These are phyloP conservation scores for Niebla homalea DNA, from an alignment of 495 filamentous ascomycete species.

Conservation along the genomic window DNA sequence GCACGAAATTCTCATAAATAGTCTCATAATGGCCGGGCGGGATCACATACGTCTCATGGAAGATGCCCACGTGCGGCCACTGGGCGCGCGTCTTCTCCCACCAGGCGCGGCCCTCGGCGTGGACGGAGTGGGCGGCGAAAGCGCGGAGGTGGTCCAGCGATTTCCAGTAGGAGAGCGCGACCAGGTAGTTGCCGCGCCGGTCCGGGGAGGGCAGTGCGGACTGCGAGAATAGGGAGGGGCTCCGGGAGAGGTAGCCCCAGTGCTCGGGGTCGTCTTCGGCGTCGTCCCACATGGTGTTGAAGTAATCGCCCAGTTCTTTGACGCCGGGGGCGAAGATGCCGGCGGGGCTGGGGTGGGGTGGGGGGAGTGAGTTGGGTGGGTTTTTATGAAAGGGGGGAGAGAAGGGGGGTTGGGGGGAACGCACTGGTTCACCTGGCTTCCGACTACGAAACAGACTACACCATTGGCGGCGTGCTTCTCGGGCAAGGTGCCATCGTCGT, in stretches of 20 bases:
- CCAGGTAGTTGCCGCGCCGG: slow-evolving; percentile 5
- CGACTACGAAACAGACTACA: slow-evolving; percentile 31
- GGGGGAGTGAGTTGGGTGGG: too few species aligned
- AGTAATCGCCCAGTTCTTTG: slow-evolving; percentile 16
- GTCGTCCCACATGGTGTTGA: slow-evolving; percentile 18
- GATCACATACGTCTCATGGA: slow-evolving; percentile 35
- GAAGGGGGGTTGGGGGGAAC: background rate
- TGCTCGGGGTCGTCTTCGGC: slow-evolving; percentile 15
- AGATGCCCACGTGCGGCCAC: slow-evolving; percentile 32
- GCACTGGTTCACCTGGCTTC: slow-evolving; percentile 28
- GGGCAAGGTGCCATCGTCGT: slow-evolving; percentile 22
- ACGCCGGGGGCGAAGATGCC: slow-evolving; percentile 23
- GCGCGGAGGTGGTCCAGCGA: slow-evolving; percentile 31
- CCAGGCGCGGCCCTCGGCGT: slow-evolving; percentile 36
- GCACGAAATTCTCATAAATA: slow-evolving; percentile 26
- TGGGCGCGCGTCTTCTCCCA: slow-evolving; percentile 24
- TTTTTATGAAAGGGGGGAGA: too few species aligned
- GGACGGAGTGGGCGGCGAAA: slow-evolving; percentile 35
- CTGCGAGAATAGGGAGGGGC: background rate
- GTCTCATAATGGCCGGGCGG: slow-evolving; percentile 30
- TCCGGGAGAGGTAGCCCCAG: slow-evolving; percentile 20
- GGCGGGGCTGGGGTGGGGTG: slow-evolving; percentile 10
- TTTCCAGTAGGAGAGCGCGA: slow-evolving; percentile 33
- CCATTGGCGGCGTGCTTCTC: slow-evolving; percentile 19
- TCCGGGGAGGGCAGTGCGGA: background rate